Percentiles rank a stretch among this genome's conserved stretches.
These are phyloP conservation scores for Podaxis mareebaensis DNA, from an alignment of 768 basidiomycete species.

Conservation along the genomic window DNA sequence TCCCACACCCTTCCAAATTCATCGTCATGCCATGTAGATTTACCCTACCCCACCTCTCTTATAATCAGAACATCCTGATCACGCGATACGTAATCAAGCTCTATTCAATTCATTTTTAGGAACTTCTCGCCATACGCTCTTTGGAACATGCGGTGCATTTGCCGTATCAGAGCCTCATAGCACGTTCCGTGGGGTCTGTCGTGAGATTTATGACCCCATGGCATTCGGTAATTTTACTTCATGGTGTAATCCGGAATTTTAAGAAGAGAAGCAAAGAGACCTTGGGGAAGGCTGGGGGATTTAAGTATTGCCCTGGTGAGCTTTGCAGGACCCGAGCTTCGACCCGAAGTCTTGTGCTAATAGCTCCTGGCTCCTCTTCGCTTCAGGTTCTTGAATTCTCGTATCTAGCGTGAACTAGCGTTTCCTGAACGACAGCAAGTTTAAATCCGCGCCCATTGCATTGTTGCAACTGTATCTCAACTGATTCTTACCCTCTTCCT, in stretches of 20 bases:
- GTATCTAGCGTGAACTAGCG: background rate
- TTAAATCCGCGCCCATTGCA: background rate
- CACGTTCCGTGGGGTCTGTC: slow-evolving; percentile 6
- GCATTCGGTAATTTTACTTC: slow-evolving; percentile 9
- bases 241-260: background rate
- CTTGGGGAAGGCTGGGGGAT: background rate
- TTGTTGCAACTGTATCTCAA: background rate
- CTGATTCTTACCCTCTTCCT: background rate
- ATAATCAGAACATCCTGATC: slow-evolving; percentile 14
- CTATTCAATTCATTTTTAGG: slow-evolving; percentile 13
- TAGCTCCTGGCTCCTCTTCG: slow-evolving; percentile 1
- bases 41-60: slow-evolving; percentile 15
- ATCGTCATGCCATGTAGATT: slow-evolving; percentile 9
- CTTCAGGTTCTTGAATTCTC: background rate
- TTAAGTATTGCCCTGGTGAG: slow-evolving; percentile 4
- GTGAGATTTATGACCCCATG: slow-evolving; percentile 10
- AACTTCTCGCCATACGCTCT: slow-evolving; percentile 6
- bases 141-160: slow-evolving; percentile 8
- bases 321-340: background rate
- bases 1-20: slow-evolving; percentile 12
- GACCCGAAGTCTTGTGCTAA: background rate
- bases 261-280: slow-evolving; percentile 13
- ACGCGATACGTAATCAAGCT: slow-evolving; percentile 13
- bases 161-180: slow-evolving; percentile 4
- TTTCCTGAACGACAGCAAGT: background rate